Percentiles rank a stretch among this genome's conserved stretches.
Evolutionary conservation across 2,329 filamentous ascomycete genomes (phyloP).

Genomic region (Boeremia lycopersici): DNA sequence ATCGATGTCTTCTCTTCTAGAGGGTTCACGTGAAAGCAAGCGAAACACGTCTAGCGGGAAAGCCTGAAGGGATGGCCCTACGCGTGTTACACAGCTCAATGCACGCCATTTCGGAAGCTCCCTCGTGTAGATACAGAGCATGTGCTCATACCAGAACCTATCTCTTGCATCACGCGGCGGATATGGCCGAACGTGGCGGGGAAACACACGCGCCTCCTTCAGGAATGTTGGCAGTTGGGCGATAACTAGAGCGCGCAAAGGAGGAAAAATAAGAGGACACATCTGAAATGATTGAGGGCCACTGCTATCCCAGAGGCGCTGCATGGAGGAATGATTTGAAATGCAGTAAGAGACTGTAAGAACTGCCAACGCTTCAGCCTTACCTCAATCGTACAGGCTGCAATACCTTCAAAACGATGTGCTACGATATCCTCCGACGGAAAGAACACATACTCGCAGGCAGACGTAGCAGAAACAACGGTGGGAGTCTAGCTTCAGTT

Average conservation of each 20-base stretch:
- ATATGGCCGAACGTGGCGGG: slow-evolving; percentile 2
- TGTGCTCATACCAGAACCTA: slow-evolving; percentile 1
- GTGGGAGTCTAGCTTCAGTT: slow-evolving; percentile 1
- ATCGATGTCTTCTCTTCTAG: not conserved
- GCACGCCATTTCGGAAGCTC: not conserved
- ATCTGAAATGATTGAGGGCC: no score
- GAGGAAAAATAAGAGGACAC: no score
- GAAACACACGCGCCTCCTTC: not conserved
- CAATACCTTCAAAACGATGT: no score
- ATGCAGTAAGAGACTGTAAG: no score
- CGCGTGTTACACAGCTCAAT: slow-evolving; percentile 1
- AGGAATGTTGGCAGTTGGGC: not conserved
- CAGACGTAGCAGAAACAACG: slow-evolving; percentile 6
- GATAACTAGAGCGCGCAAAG: not conserved
- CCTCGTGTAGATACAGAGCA: not conserved
- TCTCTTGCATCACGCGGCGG: not conserved
- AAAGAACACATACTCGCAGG: no score
- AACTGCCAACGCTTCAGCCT: no score
- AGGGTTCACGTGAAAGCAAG: not conserved
- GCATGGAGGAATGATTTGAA: no score
- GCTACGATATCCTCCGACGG: no score
- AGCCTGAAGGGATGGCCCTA: not conserved
- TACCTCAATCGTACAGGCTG: no score
- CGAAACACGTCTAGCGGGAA: not conserved
- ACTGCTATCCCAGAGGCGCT: no score